Evolutionary conservation across 2,329 filamentous ascomycete species (phyloP).

Genomic region (Xylogone sp.): DNA sequence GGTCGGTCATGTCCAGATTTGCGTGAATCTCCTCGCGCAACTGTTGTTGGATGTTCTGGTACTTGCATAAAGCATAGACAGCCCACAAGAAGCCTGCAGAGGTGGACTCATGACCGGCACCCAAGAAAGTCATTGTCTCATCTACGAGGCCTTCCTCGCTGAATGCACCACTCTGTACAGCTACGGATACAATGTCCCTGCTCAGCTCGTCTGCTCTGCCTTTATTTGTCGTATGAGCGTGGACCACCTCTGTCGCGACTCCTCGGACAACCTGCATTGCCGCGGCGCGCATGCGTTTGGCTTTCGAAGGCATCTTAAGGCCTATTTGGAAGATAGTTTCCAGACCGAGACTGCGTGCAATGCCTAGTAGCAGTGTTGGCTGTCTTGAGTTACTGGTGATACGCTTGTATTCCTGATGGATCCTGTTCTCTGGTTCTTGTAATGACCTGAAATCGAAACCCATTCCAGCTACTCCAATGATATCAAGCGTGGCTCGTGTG

Average conservation of each 20-base stretch:
- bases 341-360: no score
- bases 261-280: slow-evolving; percentile 59
- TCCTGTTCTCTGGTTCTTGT: slow-evolving; percentile 51
- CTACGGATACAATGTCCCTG: slow-evolving; percentile 75
- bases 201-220: slow-evolving; percentile 46
- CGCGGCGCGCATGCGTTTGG: slow-evolving; percentile 60
- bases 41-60: slow-evolving; percentile 52
- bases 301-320: slow-evolving; percentile 56
- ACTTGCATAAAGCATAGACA: no score
- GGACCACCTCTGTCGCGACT: slow-evolving; percentile 55
- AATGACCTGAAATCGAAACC: slow-evolving; percentile 67
- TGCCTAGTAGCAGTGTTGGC: slow-evolving; percentile 30
- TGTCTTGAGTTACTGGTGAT: slow-evolving; percentile 48
- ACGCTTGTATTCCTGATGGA: slow-evolving; percentile 51
- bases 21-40: slow-evolving; percentile 65
- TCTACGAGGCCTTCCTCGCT: slow-evolving; percentile 72
- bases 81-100: slow-evolving; percentile 63
- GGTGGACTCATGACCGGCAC: slow-evolving; percentile 76
- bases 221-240: slow-evolving; percentile 68
- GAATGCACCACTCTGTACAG: slow-evolving; percentile 69
- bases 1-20: slow-evolving; percentile 37
- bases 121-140: slow-evolving; percentile 85
- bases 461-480: slow-evolving; percentile 68
- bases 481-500: slow-evolving; percentile 66
- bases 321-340: slow-evolving; percentile 46